phyloP scores from a whole-genome alignment of 371 early-diverging fungal genomes.

The Mortierella sp. region DNA sequence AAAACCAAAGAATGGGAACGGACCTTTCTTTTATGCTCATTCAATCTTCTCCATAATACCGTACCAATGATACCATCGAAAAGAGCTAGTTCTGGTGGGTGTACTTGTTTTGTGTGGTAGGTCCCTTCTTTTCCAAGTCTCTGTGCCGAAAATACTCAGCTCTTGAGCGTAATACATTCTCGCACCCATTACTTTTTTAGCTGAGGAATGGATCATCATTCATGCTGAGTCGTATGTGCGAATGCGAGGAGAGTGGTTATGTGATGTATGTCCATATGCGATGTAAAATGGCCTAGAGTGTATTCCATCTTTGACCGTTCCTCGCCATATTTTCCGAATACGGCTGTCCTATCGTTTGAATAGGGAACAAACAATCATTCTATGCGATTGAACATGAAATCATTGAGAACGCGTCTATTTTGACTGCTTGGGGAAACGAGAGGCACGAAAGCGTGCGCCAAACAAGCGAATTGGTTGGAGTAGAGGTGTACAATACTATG shows the following conservation, averaged over 20 bases:
- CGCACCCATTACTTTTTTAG: slow-evolving; percentile 9
- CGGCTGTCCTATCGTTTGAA: not conserved
- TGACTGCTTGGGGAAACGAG: not conserved
- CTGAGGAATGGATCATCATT: slow-evolving; percentile 40
- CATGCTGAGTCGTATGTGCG: slow-evolving; percentile 18
- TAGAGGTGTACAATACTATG: not conserved
- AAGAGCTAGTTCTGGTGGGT: not conserved
- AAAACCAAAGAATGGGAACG: not conserved
- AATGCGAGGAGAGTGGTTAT: not conserved
- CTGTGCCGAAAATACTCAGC: not conserved
- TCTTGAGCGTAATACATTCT: too few relatives aligned
- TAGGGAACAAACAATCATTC: not conserved
- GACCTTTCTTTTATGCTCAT: slow-evolving; percentile 1
- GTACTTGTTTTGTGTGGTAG: not conserved
- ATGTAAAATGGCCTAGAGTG: not conserved
- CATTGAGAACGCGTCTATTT: not conserved
- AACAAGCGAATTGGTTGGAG: not conserved
- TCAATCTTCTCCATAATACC: not conserved
- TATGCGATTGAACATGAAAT: not conserved
- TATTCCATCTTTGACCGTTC: slow-evolving; percentile 17
- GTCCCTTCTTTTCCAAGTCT: not conserved
- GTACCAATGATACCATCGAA: not conserved
- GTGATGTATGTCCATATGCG: not conserved
- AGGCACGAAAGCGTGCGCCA: not conserved
- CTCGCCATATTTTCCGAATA: not conserved